Base-by-base conservation (phyloP, 2,329 filamentous ascomycete genomes). In the Pseudogymnoascus sp. region DNA sequence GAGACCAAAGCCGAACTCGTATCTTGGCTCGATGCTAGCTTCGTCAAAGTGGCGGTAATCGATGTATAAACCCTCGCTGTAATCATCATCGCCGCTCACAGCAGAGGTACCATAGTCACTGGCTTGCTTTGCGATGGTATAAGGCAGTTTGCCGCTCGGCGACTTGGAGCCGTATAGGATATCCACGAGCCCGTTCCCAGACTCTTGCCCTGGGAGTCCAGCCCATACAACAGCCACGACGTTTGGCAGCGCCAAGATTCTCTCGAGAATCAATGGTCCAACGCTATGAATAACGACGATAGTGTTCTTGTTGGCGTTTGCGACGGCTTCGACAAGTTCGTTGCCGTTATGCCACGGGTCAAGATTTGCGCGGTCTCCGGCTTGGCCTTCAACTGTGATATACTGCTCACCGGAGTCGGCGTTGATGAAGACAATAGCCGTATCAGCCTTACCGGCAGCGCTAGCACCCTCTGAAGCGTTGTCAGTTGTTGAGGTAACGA, bases 371-470 rank as follows among this genome's bases (percentile, higher is more conserved):
- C 80, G 79, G 1, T 84, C 79, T 44, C 84, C 80, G 62, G 89
- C 80, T 35, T 62, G 64, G 7, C 67, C 67, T 65, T 71, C 69
- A 28, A 69, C 70, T 1, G 70, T 71, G 17, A 73, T 68, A 67
- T 83, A 90, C 1, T 87, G 88, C 74, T 96, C 91, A 1, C 88
- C 87, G 1, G 87, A 83, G 74, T 89, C 89, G 6, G 80, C 81
- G 71, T 88, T 89, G 67, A 84, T 82, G 68, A 89, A 84, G 0
- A 88, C 84, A 3, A 88, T 76, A 64, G 91, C 95, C 11, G 90
- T 80, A 66, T 91, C 82, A 5, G 74, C 71, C n/a, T 68, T 63
- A 10, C 63, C 63, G 8, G 70, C 71, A 9, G 65, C 70, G 5
- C 66, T 40, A 10, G 68, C 71, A 4, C 68, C 70, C 33, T 38